A percentile compares a stretch with the other conserved stretches of the same genome.
Evolutionary conservation across 2,329 filamentous ascomycete genomes (phyloP).

Genomic region (Venturia pyrina): DNA sequence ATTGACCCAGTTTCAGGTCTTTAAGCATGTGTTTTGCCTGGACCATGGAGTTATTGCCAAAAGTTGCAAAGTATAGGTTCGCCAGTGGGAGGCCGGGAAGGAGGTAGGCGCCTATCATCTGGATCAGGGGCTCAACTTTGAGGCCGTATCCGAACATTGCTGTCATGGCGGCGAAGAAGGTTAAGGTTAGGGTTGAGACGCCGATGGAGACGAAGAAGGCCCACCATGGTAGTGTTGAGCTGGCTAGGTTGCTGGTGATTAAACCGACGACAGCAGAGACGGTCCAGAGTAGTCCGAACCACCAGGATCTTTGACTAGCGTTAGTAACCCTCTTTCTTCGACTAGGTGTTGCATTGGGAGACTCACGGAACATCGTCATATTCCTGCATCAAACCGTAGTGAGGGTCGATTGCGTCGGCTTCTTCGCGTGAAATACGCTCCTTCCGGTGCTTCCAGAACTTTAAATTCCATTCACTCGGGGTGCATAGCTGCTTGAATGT

Average conservation of each 20-base stretch:
- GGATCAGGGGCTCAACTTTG: constrained; percentile 18
- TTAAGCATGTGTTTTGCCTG: constrained; percentile 16
- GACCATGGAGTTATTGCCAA: constrained; percentile 25
- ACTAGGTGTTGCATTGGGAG: not conserved
- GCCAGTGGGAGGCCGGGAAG: constrained; percentile 27
- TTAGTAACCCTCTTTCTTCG: not conserved
- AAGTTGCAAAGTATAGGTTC: constrained; percentile 35
- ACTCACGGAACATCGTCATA: constrained; percentile 21
- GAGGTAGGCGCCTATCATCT: constrained; percentile 15
- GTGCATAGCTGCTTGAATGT: constrained; percentile 16
- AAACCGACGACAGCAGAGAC: constrained; percentile 18
- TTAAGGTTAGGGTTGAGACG: constrained; percentile 16
- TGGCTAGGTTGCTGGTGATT: constrained; percentile 18
- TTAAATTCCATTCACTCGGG: constrained; percentile 15
- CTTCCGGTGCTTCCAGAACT: constrained; percentile 20
- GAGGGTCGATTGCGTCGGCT: constrained; percentile 21
- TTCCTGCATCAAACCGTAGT: constrained; percentile 23
- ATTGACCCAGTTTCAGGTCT: constrained; percentile 31
- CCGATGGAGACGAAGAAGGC: constrained; percentile 21
- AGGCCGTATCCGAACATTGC: constrained; percentile 18
- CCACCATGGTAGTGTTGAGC: constrained; percentile 24
- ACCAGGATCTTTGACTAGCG: constrained; percentile 17
- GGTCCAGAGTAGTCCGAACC: constrained; percentile 20
- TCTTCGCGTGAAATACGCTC: constrained; percentile 15
- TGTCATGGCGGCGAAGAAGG: constrained; percentile 20